These are phyloP conservation scores for Chimonanthus salicifolius DNA, from an alignment of 164 flowering plant species.

Conservation along the genomic window DNA sequence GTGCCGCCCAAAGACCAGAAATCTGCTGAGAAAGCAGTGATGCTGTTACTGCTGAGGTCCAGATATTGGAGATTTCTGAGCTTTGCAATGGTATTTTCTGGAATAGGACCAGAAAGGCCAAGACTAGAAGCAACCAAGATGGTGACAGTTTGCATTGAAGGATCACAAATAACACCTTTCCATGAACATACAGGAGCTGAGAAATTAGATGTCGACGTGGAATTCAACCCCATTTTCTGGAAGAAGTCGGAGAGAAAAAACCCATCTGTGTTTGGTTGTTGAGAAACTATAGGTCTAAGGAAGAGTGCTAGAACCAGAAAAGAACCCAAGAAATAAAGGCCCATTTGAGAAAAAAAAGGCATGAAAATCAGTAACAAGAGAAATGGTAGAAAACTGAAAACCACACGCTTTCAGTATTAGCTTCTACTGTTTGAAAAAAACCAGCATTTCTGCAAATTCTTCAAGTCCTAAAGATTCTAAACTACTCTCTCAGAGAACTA, in stretches of 20 bases:
- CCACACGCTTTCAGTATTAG: constrained; percentile 1
- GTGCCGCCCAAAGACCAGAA: constrained; percentile 61
- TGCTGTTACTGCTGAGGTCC: constrained; percentile 76
- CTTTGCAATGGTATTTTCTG: constrained; percentile 78
- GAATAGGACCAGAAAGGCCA: constrained; percentile 69
- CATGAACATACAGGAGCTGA: constrained; percentile 68
- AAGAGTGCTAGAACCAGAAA: constrained; percentile 37
- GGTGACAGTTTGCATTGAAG: constrained; percentile 32
- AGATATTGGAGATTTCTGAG: constrained; percentile 52
- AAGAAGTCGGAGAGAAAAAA: constrained; percentile 62
- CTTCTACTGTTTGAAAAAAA: background rate
- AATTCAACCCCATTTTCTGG: constrained; percentile 45
- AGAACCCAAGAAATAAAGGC: constrained; percentile 20
- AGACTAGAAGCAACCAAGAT: constrained; percentile 42
- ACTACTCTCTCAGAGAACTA: constrained; percentile 2
- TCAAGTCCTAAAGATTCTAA: background rate
- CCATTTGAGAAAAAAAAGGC: constrained; percentile 33
- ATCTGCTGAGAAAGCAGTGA: constrained; percentile 71
- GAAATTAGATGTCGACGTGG: constrained; percentile 30
- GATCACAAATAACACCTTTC: constrained; percentile 61
- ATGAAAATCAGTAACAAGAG: constrained; percentile 7
- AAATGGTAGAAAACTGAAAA: constrained; percentile 4
- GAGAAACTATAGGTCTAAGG: constrained; percentile 37
- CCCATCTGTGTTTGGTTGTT: constrained; percentile 72
- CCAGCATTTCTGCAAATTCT: background rate